These are phyloP conservation scores for Paraphoma chrysanthemicola DNA, from an alignment of 2,329 filamentous ascomycete genomes.

Conservation along the genomic window DNA sequence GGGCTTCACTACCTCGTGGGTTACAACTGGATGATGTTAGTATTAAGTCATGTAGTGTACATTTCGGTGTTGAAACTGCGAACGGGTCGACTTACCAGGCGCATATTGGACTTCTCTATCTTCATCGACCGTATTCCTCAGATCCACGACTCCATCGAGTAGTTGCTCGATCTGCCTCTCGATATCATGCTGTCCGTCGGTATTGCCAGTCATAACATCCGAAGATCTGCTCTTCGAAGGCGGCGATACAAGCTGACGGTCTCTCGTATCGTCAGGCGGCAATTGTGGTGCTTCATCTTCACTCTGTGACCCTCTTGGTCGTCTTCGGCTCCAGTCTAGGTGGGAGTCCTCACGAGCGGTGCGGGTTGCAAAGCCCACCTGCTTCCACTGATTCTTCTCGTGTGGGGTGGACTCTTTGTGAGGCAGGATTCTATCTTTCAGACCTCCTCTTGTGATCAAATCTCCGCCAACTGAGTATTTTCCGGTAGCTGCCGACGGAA, in stretches of 20 bases:
- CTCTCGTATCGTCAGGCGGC: not conserved
- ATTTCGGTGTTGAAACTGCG: not conserved
- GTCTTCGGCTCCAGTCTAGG: not conserved
- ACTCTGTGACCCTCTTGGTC: not conserved
- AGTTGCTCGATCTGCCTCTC: slow-evolving; percentile 6
- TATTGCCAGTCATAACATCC: not conserved
- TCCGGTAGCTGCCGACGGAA: slow-evolving; percentile 4
- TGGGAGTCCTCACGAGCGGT: slow-evolving; percentile 8
- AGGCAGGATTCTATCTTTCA: slow-evolving; percentile 14
- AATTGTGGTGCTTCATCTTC: not conserved
- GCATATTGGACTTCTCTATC: slow-evolving; percentile 46
- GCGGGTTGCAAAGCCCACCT: slow-evolving; percentile 6
- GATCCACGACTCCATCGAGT: slow-evolving; percentile 43
- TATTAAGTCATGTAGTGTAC: not conserved
- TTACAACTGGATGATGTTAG: slow-evolving; percentile 52
- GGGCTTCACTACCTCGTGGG: slow-evolving; percentile 57
- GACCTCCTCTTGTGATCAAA: slow-evolving; percentile 9
- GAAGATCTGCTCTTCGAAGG: not conserved
- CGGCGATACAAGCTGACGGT: not conserved
- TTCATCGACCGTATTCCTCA: slow-evolving; percentile 49
- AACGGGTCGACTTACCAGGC: slow-evolving; percentile 41
- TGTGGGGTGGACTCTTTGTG: slow-evolving; percentile 2
- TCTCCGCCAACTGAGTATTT: slow-evolving; percentile 11
- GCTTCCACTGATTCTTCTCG: slow-evolving; percentile 8
- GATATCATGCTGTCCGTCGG: slow-evolving; percentile 12